phyloP scores from a whole-genome alignment of 2,329 filamentous ascomycete species.

The Raffaelea ambrosiae region DNA sequence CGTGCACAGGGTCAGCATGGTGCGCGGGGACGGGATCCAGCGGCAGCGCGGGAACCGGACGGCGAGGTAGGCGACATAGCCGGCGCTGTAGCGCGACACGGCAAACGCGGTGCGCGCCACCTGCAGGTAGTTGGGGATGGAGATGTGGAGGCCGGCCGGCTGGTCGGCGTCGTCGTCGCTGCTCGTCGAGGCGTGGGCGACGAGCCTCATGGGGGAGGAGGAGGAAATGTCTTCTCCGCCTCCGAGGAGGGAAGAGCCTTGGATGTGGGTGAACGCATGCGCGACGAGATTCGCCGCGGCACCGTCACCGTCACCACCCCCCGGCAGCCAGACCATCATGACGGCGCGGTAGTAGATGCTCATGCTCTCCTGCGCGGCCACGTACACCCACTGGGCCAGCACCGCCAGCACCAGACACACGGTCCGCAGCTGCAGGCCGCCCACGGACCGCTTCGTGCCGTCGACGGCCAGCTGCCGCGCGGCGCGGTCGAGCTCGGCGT shows the following conservation, averaged over 20 bases:
- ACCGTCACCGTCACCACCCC: background rate
- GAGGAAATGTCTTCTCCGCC: no score
- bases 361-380: constrained; percentile 62
- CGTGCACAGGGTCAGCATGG: constrained; percentile 58
- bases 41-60: constrained; percentile 30
- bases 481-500: constrained; percentile 43
- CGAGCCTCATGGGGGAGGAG: constrained; percentile 13
- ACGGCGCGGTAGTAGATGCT: constrained; percentile 52
- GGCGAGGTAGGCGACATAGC: constrained; percentile 51
- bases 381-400: constrained; percentile 69
- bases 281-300: no score
- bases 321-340: constrained; percentile 28
- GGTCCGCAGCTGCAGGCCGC: constrained; percentile 45
- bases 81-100: constrained; percentile 61
- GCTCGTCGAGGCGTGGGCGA: constrained; percentile 27
- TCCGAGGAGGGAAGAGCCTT: no score
- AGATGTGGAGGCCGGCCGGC: constrained; percentile 39
- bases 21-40: constrained; percentile 55
- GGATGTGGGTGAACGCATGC: no score
- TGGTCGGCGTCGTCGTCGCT: constrained; percentile 24
- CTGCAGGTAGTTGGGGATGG: constrained; percentile 58
- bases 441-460: constrained; percentile 36
- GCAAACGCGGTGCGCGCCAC: constrained; percentile 67
- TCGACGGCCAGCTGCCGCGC: constrained; percentile 40
- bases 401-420: constrained; percentile 61